Evolutionary conservation across 768 basidiomycete species (phyloP).

Genomic region (Panus rudis): DNA sequence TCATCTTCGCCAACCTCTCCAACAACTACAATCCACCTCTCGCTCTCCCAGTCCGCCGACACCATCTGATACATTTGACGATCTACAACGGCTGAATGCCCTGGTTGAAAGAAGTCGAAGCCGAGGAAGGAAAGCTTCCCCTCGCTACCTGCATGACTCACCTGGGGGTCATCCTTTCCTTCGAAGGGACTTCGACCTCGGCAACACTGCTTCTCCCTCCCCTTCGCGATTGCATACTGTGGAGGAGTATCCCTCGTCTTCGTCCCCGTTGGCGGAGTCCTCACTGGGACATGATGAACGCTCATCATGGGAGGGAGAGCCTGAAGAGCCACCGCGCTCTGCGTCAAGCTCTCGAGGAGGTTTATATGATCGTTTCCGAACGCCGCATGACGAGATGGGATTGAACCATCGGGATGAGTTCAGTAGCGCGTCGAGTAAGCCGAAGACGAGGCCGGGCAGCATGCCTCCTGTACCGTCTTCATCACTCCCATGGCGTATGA

Average conservation of each 20-base stretch:
- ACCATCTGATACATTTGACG: constrained; percentile 24
- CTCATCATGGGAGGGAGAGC: no score
- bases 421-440: constrained; percentile 3
- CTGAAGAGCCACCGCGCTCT: not conserved
- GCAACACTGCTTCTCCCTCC: constrained; percentile 1
- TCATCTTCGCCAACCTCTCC: constrained; percentile 9
- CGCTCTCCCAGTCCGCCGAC: constrained; percentile 45
- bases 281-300: constrained; percentile 1
- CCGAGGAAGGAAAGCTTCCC: constrained; percentile 14
- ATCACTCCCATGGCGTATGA: constrained; percentile 8
- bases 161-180: constrained; percentile 6
- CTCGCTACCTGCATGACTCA: constrained; percentile 7
- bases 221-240: not conserved
- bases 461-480: constrained; percentile 15
- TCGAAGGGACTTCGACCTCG: constrained; percentile 7
- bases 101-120: no score
- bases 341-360: not conserved
- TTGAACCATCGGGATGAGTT: not conserved
- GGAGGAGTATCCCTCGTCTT: not conserved
- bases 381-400: not conserved
- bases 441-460: constrained; percentile 15
- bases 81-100: no score
- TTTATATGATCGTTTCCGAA: not conserved
- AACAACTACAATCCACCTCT: constrained; percentile 23
- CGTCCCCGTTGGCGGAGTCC: not conserved